Base-by-base conservation (phyloP, 345 rosid genomes). In the Sonneratia alba region DNA sequence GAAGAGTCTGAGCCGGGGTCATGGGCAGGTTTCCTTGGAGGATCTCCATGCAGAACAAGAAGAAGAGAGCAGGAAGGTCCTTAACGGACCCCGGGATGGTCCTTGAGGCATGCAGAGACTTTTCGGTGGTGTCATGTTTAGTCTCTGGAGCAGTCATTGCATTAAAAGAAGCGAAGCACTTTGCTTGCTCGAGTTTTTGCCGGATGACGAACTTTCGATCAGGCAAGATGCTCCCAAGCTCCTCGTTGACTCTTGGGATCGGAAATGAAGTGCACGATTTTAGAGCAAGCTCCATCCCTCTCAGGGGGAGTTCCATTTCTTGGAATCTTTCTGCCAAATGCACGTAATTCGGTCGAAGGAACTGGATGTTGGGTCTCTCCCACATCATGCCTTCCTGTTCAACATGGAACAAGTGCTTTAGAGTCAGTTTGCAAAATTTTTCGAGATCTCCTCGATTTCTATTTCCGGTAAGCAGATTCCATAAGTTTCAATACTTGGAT, bases 241-340 rank as follows among this genome's bases (percentile, higher is more conserved):
- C 84, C 27, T 76, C 82, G 24, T 80, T 83, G 38, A 74, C 75
- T 72, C 73, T 67, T 69, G 77, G 70, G 72, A 81, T 77, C n/a
- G 90, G 89, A 51, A 87, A 81, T 2, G 87, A 82, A 68, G 70
- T 75, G 81, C 84, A 78, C 37, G 83, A 85, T 24, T 76, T 73
- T 37, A 89, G 69, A 32, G 88, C 84, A 59, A 87, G 43, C 77
- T 86, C 87, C 82, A 89, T 75, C 40, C 96, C 96, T 70, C 85
- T 76, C 63, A 89, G 62, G 62, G 79, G 77, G 42, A 77, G 75
- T 66, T 87, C 92, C 37, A 83, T 78, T 34, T 77, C 86, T 57
- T 74, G 70, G 68, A 87, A 43, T 72, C 85, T 85, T 69, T 75
- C 77, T 32, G 16, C 75, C 5, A 69, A 79, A 42, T 83, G 36